phyloP scores from a whole-genome alignment of 2,329 filamentous ascomycete species.

The Neopestalotiopsis sp. region DNA sequence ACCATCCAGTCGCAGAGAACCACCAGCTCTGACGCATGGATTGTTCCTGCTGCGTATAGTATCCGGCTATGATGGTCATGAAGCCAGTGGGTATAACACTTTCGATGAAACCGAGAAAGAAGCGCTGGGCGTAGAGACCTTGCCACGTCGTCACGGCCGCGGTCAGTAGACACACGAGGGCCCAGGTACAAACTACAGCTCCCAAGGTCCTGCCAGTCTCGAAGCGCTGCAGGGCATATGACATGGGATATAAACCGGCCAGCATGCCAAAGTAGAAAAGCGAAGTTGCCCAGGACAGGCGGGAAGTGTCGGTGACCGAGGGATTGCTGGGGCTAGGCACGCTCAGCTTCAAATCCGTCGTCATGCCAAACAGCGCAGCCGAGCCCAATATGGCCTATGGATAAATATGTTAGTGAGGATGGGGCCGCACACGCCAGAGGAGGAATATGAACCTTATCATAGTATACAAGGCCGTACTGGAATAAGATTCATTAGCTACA shows the following conservation, averaged over 20 bases:
- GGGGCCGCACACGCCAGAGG: too few relatives aligned
- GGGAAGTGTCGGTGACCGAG: constrained; percentile 65
- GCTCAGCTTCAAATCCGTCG: constrained; percentile 65
- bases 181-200: constrained; percentile 68
- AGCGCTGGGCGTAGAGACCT: constrained; percentile 70
- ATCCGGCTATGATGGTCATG: constrained; percentile 66
- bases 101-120: constrained; percentile 68
- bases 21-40: constrained; percentile 69
- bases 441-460: constrained; percentile 60
- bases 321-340: constrained; percentile 53
- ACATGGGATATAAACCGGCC: constrained; percentile 75
- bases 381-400: constrained; percentile 71
- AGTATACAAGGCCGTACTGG: constrained; percentile 70
- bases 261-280: constrained; percentile 85
- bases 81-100: constrained; percentile 69
- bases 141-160: constrained; percentile 67
- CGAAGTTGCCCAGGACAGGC: constrained; percentile 78
- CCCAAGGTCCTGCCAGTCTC: constrained; percentile 68
- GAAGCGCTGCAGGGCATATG: constrained; percentile 72
- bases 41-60: constrained; percentile 71
- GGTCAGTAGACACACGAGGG: constrained; percentile 69
- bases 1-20: constrained; percentile 65
- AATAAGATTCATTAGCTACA: not conserved
- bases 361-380: constrained; percentile 79
- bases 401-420: not conserved